Evolutionary conservation across 805 yeast genomes (phyloP), one percentile per base, ranked within the genome.

Genomic region (Ogataea saltuana): DNA sequence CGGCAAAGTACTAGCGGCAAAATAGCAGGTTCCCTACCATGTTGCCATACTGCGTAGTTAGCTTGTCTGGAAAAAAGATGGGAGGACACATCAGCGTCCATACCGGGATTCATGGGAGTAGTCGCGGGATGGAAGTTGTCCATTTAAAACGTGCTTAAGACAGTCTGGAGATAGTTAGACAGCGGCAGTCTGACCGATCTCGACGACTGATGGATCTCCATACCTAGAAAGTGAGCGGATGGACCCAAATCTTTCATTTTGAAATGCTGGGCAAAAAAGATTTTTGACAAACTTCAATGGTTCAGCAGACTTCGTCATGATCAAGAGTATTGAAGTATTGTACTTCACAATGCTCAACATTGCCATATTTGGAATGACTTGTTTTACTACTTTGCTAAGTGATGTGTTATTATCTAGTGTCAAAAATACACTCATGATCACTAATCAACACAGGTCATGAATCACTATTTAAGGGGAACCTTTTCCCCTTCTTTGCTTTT

Each of bases 1-100:
- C 46, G 30, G 46, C 46, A 33, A 43, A 4, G 46, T 43, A 17
- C 39, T 39, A 12, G 42, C 46, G 30, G 46, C 46, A 33, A 43
- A n/a, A 43, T 18, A 43, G 12, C 39, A 38, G 22, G 18, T 38
- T 43, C 42, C 46, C 42, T 27, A 43, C 46, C 42, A 43, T 38
- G 40, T 42, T 43, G 46, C 46, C 40, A 28, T 12, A 43, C n/a
- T 4, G 11, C 13, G 41, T 42, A 13, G 36, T 6, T 10, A 6
- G 10, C 12, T 10, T 6, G 12, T 4, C n/a, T 13, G n/a, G 28
- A 25, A 6, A 25, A 13, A 12, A 10, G 6, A 4, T 12, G 12
- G n/a, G 28, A 6, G 4, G 6, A 6, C 10, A 25, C n/a, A 25
- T 12, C 4, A 10, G n/a, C 6, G n/a, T 25, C 28, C 10, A 5